Percentiles rank a stretch among this genome's conserved stretches.
These are phyloP conservation scores for Penicillium daleae DNA, from an alignment of 495 filamentous ascomycete genomes.

Conservation along the genomic window DNA sequence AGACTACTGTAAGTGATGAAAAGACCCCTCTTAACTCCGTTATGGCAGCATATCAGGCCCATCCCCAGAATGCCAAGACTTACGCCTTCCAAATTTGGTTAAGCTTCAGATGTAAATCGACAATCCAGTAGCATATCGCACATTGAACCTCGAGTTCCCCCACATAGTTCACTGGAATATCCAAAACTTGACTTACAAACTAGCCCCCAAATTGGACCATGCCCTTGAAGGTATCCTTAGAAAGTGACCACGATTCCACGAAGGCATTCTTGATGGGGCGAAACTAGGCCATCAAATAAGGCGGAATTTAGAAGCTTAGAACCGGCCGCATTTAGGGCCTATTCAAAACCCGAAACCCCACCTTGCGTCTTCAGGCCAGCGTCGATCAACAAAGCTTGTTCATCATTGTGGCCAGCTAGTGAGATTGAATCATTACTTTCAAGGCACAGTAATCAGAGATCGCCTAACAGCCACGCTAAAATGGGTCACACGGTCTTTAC, in stretches of 20 bases:
- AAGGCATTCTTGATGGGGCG: neutral
- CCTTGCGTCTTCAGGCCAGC: neutral
- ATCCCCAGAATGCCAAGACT: conserved; percentile 13
- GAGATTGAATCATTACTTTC: neutral
- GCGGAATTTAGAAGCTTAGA: neutral
- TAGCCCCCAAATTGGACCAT: neutral
- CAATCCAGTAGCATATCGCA: neutral
- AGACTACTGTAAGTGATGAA: too few species aligned
- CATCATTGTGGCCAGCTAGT: neutral
- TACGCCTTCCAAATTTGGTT: conserved; percentile 12
- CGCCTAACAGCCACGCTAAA: neutral
- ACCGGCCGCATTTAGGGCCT: neutral
- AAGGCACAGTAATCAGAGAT: neutral
- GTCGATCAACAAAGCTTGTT: neutral
- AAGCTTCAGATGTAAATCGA: neutral
- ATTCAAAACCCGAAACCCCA: neutral
- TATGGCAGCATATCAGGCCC: neutral
- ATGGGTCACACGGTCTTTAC: neutral
- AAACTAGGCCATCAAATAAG: neutral
- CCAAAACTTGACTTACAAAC: neutral
- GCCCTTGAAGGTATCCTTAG: too few species aligned
- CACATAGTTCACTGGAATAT: neutral
- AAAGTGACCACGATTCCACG: neutral
- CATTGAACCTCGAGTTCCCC: neutral
- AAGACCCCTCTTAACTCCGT: neutral